Evolutionary conservation across 257 asterid genomes (phyloP).

Genomic region (Solanum medicagineum): DNA sequence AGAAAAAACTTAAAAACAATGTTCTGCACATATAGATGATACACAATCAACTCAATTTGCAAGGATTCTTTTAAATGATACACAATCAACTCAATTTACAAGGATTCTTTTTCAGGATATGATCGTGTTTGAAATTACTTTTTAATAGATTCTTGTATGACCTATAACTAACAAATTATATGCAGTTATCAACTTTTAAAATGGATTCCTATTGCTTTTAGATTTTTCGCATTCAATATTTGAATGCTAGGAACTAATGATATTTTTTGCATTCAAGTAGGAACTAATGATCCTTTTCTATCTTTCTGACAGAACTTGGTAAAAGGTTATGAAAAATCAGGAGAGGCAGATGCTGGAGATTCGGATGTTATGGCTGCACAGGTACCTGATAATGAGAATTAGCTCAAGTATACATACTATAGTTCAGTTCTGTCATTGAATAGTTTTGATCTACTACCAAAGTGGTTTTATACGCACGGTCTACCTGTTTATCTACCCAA

Average conservation of each 20-base stretch:
- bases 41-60: not conserved
- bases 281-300: not conserved
- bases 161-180: not conserved
- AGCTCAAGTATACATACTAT: not conserved
- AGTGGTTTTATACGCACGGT: not conserved
- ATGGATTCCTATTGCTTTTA: not conserved
- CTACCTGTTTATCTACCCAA: not conserved
- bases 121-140: not conserved
- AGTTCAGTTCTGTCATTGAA: not conserved
- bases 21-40: not conserved
- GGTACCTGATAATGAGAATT: constrained; percentile 12
- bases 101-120: not conserved
- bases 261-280: not conserved
- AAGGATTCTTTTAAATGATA: not conserved
- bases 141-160: not conserved
- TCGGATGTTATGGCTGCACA: constrained; percentile 53
- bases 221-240: not conserved
- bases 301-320: constrained; percentile 30
- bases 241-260: not conserved
- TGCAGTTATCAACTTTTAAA: not conserved
- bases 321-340: constrained; percentile 36
- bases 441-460: not conserved
- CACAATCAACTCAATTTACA: not conserved
- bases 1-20: not conserved
- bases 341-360: constrained; percentile 38